Evolutionary conservation across 495 filamentous ascomycete species (phyloP).

Genomic region (Aspergillus saccharolyticus): DNA sequence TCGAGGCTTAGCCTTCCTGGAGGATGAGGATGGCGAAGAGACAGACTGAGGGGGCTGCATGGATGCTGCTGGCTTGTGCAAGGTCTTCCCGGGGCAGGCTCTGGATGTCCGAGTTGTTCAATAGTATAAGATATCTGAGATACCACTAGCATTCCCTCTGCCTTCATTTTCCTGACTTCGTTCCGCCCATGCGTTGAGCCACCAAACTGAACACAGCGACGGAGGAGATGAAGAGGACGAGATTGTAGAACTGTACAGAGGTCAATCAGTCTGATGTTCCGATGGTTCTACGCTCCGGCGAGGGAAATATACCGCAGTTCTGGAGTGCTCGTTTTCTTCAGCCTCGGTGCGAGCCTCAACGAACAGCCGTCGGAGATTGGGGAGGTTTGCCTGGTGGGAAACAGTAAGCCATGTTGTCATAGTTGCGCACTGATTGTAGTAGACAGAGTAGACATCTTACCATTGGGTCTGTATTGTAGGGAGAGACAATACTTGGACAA

Average conservation of each 20-base stretch:
- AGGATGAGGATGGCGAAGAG: constrained; percentile 46
- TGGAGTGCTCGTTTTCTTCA: constrained; percentile 90
- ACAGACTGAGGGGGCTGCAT: constrained; percentile 38
- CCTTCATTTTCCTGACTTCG: constrained; percentile 33
- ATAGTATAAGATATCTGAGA: background rate
- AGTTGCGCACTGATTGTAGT: background rate
- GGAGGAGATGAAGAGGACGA: constrained; percentile 91
- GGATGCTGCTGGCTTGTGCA: background rate
- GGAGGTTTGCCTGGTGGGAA: constrained; percentile 67
- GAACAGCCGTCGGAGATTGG: constrained; percentile 92
- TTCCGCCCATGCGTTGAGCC: constrained; percentile 65
- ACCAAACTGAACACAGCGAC: constrained; percentile 88
- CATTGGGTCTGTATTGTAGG: constrained; percentile 9
- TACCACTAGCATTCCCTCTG: constrained; percentile 1
- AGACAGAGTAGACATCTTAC: constrained; percentile 1
- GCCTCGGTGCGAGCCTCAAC: constrained; percentile 90
- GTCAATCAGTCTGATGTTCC: background rate
- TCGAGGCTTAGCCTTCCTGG: constrained; percentile 51
- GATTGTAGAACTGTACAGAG: constrained; percentile 80
- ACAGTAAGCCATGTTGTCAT: background rate
- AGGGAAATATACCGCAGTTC: constrained; percentile 64
- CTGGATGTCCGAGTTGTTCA: background rate
- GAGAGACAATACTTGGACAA: too few species aligned
- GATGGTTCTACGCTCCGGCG: background rate
- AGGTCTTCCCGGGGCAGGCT: constrained; percentile 7